Percentiles rank a stretch among this genome's conserved stretches.
Evolutionary conservation across 352 stramenopile species (phyloP).

Genomic region (Phytophthora brassicae): DNA sequence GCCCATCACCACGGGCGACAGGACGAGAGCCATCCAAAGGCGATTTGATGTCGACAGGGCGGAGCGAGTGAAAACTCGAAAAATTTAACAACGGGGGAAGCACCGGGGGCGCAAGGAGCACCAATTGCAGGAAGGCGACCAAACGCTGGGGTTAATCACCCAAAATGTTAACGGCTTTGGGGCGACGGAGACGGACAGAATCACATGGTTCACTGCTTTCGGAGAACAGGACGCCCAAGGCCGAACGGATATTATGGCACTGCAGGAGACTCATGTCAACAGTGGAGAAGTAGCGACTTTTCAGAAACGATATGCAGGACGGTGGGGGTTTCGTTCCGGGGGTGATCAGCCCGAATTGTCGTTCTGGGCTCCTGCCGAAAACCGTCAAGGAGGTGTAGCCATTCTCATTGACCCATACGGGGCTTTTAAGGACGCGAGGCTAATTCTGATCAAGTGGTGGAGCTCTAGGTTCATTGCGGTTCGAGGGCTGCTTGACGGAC

Average conservation of each 20-base stretch:
- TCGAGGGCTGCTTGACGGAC: not conserved
- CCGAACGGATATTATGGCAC: not conserved
- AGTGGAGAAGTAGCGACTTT: too few species aligned
- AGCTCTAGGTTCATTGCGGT: not conserved
- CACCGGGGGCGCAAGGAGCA: too few species aligned
- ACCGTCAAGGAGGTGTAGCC: not conserved
- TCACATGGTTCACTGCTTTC: not conserved
- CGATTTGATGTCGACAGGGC: too few species aligned
- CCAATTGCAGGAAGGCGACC: too few species aligned
- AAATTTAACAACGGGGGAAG: too few species aligned
- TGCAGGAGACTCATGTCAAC: constrained; percentile 4
- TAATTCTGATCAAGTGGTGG: too few species aligned
- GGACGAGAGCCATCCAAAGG: too few species aligned
- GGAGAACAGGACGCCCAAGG: not conserved
- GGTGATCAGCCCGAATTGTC: not conserved
- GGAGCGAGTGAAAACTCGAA: too few species aligned
- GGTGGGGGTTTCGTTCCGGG: constrained; percentile 1
- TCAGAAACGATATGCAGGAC: not conserved
- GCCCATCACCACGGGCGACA: too few species aligned
- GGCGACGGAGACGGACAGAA: not conserved
- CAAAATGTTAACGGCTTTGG: constrained; percentile 10
- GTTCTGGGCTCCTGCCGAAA: not conserved
- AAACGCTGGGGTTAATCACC: not conserved
- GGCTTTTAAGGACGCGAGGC: not conserved
- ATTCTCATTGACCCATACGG: not conserved